A percentile compares a stretch with the other conserved stretches of the same genome.
phyloP scores from a whole-genome alignment of 805 yeast genomes.

The Lipomyces starkeyi region DNA sequence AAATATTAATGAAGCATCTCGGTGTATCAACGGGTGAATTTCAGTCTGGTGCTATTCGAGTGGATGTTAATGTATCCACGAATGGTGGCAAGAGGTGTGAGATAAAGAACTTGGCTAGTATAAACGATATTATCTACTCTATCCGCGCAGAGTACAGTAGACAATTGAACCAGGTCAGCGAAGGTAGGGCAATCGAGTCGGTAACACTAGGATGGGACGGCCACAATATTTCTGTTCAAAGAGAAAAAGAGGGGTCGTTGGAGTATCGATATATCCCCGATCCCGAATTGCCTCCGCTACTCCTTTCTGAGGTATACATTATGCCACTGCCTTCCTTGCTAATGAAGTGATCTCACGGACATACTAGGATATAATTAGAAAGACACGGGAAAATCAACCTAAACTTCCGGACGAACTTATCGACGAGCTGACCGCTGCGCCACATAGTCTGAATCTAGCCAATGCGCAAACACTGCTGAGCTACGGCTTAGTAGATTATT shows the following conservation, averaged over 20 bases:
- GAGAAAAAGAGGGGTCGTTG: conserved; percentile 79
- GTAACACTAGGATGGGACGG: conserved; percentile 98
- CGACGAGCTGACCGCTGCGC: conserved; percentile 52
- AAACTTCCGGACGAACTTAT: conserved; percentile 66
- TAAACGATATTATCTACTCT: conserved; percentile 79
- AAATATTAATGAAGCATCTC: conserved; percentile 67
- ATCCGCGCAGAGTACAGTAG: conserved; percentile 60
- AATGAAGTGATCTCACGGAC: neutral
- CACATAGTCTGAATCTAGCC: conserved; percentile 65
- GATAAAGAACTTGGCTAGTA: conserved; percentile 85
- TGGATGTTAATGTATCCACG: conserved; percentile 91
- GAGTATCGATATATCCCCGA: conserved; percentile 97
- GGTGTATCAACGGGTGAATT: conserved; percentile 86
- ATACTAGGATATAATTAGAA: conserved; percentile 5
- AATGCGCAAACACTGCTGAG: conserved; percentile 76
- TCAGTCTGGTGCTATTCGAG: conserved; percentile 93
- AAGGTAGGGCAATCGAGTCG: conserved; percentile 47
- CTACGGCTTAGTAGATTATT: conserved; percentile 59
- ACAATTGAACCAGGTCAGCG: conserved; percentile 60
- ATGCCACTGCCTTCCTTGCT: neutral
- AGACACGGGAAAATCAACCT: conserved; percentile 53
- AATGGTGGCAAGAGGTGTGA: conserved; percentile 73
- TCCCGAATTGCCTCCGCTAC: conserved; percentile 75
- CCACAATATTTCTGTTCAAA: conserved; percentile 62
- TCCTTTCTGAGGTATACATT: conserved; percentile 50